phyloP scores from a whole-genome alignment of 208 protist species.

The Acanthamoeba lenticulata region DNA sequence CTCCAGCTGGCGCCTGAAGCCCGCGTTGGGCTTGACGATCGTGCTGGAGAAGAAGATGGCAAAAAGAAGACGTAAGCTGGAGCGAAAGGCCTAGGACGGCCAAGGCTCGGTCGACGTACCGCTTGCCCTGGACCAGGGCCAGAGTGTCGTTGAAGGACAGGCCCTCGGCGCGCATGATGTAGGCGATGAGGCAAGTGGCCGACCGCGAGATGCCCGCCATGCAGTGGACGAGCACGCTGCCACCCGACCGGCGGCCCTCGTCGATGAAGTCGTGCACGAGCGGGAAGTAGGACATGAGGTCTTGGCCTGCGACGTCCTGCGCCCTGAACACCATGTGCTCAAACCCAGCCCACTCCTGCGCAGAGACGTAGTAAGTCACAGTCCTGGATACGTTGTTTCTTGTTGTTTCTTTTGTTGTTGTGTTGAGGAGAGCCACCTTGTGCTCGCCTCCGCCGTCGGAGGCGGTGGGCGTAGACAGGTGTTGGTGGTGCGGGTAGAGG shows the following conservation, averaged over 20 bases:
- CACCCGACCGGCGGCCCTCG: background rate
- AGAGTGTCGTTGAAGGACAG: background rate
- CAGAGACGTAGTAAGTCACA: background rate
- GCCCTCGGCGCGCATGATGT: conserved; percentile 30
- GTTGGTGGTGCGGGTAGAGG: background rate
- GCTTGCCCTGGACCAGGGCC: background rate
- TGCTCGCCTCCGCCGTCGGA: too few relatives aligned
- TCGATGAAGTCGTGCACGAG: conserved; percentile 22
- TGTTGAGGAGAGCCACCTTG: too few relatives aligned
- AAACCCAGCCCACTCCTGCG: background rate
- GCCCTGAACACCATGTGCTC: conserved; percentile 22
- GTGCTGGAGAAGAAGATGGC: background rate
- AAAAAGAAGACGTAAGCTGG: too few relatives aligned
- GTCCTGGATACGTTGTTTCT: too few relatives aligned
- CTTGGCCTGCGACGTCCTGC: background rate
- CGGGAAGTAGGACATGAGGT: conserved; percentile 8
- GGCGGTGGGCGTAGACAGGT: too few relatives aligned
- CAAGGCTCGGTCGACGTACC: too few relatives aligned
- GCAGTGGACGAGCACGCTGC: conserved; percentile 17
- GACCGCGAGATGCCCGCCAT: conserved; percentile 19
- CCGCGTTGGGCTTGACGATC: conserved; percentile 11
- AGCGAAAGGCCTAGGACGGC: too few relatives aligned
- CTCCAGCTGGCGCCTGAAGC: background rate
- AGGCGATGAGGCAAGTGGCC: conserved; percentile 38
- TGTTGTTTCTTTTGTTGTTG: too few relatives aligned